Base-by-base conservation (phyloP, 1,139 yeast genomes). In the Candida labiduridarum region DNA sequence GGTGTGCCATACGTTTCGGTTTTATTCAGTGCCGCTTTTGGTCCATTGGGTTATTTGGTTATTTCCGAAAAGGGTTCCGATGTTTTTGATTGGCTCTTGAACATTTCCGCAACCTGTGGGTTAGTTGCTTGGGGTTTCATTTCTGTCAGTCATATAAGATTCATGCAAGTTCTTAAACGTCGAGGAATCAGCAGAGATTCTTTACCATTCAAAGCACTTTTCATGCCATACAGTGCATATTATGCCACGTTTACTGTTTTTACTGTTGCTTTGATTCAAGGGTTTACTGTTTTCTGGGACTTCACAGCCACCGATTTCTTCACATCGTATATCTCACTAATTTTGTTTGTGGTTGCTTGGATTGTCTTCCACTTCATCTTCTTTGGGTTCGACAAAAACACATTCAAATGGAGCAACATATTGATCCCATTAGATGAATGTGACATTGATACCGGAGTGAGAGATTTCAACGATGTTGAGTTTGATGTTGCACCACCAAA, bases 81-180 rank as follows among this genome's bases (percentile, higher is more conserved):
- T 14, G 97, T 91, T 10, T 92, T 91, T 72, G 71, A 78, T 59
- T 92, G 96, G 92, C 80, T 92, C 56, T 79, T 90, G 58, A 89
- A 89, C 68, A 84, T 92, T 57, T 80, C 90, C 30, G 88, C 91
- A 18, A 86, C 87, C 42, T 84, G 91, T 4, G 92, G 92, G 47
- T 76, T 86, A 59, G 83, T 86, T 56, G 79, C 89, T 7, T 87
- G 94, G 94, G 79, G 85, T 49, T 80, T 83, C 67, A 86, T 87
- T 52, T 77, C 85, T 7, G 66, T 79, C 47, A 77, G 88, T 41
- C 92, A 86, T 64, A 72, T 87, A 49, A 74, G 89, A 63, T 87
- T 86, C 65, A 85, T 85, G 84, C 67, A 71, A 46, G 83, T 88
- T 44, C 70, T 87, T 60, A 78, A 77, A 57, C 60, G 67, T 29